Percentiles rank a stretch among this genome's conserved stretches.
Conservation (phyloP, 2,329 filamentous ascomycete species). For the Rutstroemia sydowiana region DNA sequence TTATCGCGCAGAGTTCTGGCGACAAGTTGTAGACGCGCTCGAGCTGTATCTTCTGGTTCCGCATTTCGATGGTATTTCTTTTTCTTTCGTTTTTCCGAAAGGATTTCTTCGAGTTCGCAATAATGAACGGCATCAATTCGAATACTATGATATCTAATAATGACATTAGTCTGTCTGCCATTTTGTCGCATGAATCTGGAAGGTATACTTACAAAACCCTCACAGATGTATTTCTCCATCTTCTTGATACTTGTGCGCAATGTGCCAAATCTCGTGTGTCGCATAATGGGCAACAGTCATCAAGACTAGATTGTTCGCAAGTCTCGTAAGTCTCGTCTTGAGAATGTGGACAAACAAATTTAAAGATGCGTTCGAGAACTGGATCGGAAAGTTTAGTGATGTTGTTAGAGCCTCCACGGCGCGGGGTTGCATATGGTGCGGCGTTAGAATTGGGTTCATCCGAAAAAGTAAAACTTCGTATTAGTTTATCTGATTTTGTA, state of each 20-base stretch:
- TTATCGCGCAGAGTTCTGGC: constrained; percentile 77
- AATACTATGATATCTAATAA: constrained; percentile 70
- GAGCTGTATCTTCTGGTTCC: constrained; percentile 72
- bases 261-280: constrained; percentile 82
- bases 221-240: constrained; percentile 54
- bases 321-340: constrained; percentile 70
- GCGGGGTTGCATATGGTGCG: constrained; percentile 10
- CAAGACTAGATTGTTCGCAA: constrained; percentile 72
- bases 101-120: constrained; percentile 76
- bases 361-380: constrained; percentile 73
- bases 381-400: constrained; percentile 49
- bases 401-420: constrained; percentile 5
- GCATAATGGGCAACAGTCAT: constrained; percentile 86
- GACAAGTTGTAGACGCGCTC: constrained; percentile 68
- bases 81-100: constrained; percentile 72
- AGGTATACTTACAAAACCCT: constrained; percentile 51
- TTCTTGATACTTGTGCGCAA: constrained; percentile 65
- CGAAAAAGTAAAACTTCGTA: constrained; percentile 1
- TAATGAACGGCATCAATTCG: constrained; percentile 94
- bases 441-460: constrained; percentile 1
- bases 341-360: constrained; percentile 75
- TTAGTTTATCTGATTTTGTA: constrained; percentile 1
- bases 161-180: not conserved
- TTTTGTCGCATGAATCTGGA: not conserved
- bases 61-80: constrained; percentile 68